These are phyloP conservation scores for Pythium rhizo-oryzae DNA, from an alignment of 352 stramenopile genomes.

Conservation along the genomic window DNA sequence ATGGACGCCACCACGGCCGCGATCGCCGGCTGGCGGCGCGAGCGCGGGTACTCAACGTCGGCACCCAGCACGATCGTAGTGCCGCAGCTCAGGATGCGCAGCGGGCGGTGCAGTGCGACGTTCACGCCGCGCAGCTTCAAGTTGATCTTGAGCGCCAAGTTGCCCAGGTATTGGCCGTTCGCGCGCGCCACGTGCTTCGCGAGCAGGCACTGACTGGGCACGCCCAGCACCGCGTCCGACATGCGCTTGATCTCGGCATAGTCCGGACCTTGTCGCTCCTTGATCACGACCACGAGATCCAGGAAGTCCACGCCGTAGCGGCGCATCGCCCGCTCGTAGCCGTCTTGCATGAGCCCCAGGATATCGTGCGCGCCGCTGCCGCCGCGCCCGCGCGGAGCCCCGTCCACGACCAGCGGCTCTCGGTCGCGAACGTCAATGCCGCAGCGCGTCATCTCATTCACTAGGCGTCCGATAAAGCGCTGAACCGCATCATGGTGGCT, in stretches of 20 bases:
- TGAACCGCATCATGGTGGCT: not conserved
- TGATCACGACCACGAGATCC: slow-evolving; percentile 68
- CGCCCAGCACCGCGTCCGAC: slow-evolving; percentile 65
- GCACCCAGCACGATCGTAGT: slow-evolving; percentile 84
- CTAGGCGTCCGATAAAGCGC: not conserved
- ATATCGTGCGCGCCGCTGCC: not conserved
- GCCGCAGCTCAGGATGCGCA: slow-evolving; percentile 45
- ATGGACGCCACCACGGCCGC: slow-evolving; percentile 80
- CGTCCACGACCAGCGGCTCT: slow-evolving; percentile 1
- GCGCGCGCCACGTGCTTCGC: slow-evolving; percentile 43
- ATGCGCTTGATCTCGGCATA: slow-evolving; percentile 80
- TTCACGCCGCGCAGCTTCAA: slow-evolving; percentile 80
- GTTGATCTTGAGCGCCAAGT: slow-evolving; percentile 79
- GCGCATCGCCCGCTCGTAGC: not conserved
- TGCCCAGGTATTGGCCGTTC: slow-evolving; percentile 61
- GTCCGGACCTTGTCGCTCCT: slow-evolving; percentile 38
- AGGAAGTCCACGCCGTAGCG: not conserved
- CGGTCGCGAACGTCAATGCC: slow-evolving; percentile 6
- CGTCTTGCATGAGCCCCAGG: slow-evolving; percentile 9
- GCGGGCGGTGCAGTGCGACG: slow-evolving; percentile 44
- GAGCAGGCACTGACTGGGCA: slow-evolving; percentile 76
- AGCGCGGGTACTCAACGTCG: slow-evolving; percentile 70
- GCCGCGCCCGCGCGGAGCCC: too few relatives aligned
- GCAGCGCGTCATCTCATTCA: not conserved
- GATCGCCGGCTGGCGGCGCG: slow-evolving; percentile 63